Base-by-base conservation (phyloP, 2,329 filamentous ascomycete genomes). In the Colletotrichum sp. region DNA sequence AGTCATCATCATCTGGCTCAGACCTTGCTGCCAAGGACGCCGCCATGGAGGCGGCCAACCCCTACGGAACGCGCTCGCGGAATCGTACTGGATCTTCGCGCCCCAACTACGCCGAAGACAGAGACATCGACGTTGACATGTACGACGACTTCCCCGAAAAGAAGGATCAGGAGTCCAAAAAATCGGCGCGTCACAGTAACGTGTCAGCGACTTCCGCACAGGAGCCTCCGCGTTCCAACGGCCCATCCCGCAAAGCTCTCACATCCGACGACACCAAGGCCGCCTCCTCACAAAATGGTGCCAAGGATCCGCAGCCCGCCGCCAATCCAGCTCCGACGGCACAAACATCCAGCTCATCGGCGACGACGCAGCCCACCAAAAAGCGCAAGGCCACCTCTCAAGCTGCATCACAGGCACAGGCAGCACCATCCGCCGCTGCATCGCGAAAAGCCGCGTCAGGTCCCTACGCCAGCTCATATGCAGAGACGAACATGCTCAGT, bases 81-180 rank as follows among this genome's bases (percentile, higher is more conserved):
- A 98, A 98, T 85, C 94, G 96, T 81, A 93, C 91, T 73, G 94
- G 94, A 81, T 92, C 91, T 79, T 90, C 94, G 80, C 94, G 97
- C 79, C 93, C 94, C 79, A 99, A 99, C 85, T 99, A 99, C 85
- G 96, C 97, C 66, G 97, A 99, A 86, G 95, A 96, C 85, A 94
- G 91, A 85, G 96, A 98, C 84, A 89, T 96, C 79, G 96, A 98
- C 81, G 92, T 95, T 85, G 97, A 98, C 75, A 85, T 90, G 83
- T 95, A 96, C 83, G 96, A 98, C 81, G 91, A 89, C 83, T 87
- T 89, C 81, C 83, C 87, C 69, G 85, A 90, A 79, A 88, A 89
- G 81, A 89, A 91, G 79, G 89, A 91, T 18, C 87, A 87, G 71
- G 90, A 91, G 76, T 80, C 87, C 69, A 92, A 92, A 82, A 94